Evolutionary conservation across 2,329 filamentous ascomycete species (phyloP).

Genomic region (Dichotomopilus funicola): DNA sequence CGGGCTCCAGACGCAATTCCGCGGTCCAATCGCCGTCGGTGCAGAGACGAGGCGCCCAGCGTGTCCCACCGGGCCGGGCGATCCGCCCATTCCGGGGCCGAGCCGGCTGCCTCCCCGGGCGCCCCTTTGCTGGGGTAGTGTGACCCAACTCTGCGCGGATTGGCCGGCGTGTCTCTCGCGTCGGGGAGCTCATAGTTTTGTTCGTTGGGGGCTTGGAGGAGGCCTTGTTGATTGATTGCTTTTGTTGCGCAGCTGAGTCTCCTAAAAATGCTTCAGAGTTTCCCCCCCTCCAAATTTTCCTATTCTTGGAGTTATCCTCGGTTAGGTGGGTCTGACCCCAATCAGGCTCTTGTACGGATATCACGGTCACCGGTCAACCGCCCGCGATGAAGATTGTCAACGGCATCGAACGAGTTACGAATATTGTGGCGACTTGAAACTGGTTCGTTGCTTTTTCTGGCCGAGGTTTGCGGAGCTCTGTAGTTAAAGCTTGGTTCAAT

Average conservation of each 20-base stretch:
- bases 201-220: neutral
- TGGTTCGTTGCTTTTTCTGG: neutral
- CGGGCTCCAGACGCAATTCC: constrained; percentile 8
- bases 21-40: constrained; percentile 14
- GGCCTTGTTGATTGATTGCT: neutral
- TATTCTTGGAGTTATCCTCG: neutral
- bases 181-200: neutral
- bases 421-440: neutral
- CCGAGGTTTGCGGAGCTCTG: neutral
- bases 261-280: too few relatives aligned
- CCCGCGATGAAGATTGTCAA: neutral
- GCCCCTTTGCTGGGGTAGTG: neutral
- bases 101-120: constrained; percentile 11
- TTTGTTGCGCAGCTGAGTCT: neutral
- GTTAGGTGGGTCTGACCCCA: neutral
- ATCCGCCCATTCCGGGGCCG: constrained; percentile 19
- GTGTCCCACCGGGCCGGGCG: constrained; percentile 15
- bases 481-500: too few relatives aligned
- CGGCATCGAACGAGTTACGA: neutral
- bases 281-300: too few relatives aligned
- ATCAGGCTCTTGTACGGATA: neutral
- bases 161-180: neutral
- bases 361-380: neutral
- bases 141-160: constrained; percentile 8
- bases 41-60: constrained; percentile 2